These are phyloP conservation scores for Coemansia reversa DNA, from an alignment of 192 early-diverging fungal species.

Conservation along the genomic window DNA sequence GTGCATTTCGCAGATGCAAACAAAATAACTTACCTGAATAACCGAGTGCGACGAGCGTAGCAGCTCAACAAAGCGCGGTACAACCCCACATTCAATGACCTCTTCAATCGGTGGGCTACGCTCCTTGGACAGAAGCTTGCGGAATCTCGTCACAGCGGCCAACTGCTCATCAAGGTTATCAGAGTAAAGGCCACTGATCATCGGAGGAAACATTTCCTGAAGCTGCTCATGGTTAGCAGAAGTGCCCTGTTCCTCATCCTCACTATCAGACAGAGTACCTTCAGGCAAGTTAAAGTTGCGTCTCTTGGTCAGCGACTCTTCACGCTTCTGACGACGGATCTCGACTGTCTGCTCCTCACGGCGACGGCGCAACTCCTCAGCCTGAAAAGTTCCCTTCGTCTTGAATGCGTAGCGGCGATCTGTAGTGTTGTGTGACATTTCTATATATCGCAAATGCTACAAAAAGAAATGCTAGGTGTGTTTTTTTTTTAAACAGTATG, in stretches of 20 bases:
- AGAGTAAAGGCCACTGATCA: conserved; percentile 80
- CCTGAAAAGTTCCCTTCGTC: conserved; percentile 78
- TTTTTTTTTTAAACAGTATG: conserved; percentile 6
- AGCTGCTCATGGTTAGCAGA: conserved; percentile 63
- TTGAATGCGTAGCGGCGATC: conserved; percentile 79
- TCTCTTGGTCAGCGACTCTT: conserved; percentile 90
- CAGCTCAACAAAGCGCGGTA: conserved; percentile 94
- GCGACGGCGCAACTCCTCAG: conserved; percentile 89
- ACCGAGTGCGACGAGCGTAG: conserved; percentile 77
- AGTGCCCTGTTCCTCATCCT: conserved; percentile 74
- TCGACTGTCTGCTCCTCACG: conserved; percentile 91
- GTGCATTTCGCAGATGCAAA: neutral
- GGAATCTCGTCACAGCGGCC: conserved; percentile 80
- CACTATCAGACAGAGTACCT: conserved; percentile 61
- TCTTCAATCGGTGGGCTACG: conserved; percentile 95
- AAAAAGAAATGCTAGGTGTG: conserved; percentile 9
- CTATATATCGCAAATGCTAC: conserved; percentile 1
- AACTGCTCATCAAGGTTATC: conserved; percentile 77
- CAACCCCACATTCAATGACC: conserved; percentile 90
- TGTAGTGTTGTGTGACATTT: conserved; percentile 49
- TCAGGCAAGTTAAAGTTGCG: conserved; percentile 70
- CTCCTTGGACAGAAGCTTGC: conserved; percentile 93
- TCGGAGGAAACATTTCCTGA: conserved; percentile 73
- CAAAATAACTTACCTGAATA: conserved; percentile 64
- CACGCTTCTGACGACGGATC: conserved; percentile 93